Base-by-base conservation (phyloP, 306 rosid genomes). In the Cucurbita argyrosperma region DNA sequence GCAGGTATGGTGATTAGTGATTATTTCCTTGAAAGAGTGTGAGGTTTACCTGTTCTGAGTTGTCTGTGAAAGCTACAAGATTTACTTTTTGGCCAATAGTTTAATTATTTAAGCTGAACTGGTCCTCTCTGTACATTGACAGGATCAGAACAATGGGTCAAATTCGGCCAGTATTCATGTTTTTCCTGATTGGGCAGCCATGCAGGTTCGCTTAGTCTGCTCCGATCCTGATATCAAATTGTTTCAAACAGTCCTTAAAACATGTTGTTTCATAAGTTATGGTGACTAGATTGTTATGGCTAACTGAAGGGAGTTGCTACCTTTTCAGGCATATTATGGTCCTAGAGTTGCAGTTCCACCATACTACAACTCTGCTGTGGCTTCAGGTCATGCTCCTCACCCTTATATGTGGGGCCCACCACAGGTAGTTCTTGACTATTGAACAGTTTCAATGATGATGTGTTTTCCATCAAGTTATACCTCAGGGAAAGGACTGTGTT, bases 381-480 rank as follows among this genome's bases (percentile, higher is more conserved):
- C 90, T 77, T 78, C 96, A 37, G 96, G 92, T 76, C 99, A 89
- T 45, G 82, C 95, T 69, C 95, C 95, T 74, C 99, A 88, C 74
- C 96, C 99, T 59, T 94, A 88, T 76, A 89, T 94, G 90, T 91
- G 99, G 99, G 92, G 90, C 5, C 91, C 99, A 66, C 91, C 98
- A 51, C 99, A 94, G 95, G 99, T 91, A 84, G 74, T 53, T 58
- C 30, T 43, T 76, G 70, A 23, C 60, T 75, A 80, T 55, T 63
- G 47, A 59, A 66, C 38, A 7, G n/a, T 49, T 47, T 8, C 43
- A 71, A 65, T 21, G 10, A 43, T 6, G 18, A 72, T 37, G 30
- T 19, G 45, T 43, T 26, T 74, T 0, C 18, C 35, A 50, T 78
- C 72, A 54, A 35, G 8, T 55, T n/a, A 53, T 56, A 16, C 78